These are phyloP conservation scores for Plasmodium berghei DNA, from an alignment of 169 alveolate species.

Conservation along the genomic window DNA sequence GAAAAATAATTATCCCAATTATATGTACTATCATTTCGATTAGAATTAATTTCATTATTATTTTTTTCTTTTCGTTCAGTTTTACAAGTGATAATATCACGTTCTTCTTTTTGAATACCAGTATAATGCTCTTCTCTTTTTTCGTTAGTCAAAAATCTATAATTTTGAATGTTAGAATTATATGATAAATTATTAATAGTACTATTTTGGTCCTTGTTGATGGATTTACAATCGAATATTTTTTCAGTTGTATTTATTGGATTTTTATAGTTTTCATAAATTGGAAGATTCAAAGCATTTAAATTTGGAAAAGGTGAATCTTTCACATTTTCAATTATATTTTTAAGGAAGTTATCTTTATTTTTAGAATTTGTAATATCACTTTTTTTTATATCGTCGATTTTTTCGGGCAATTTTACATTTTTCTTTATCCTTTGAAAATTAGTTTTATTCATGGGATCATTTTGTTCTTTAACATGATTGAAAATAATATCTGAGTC, in stretches of 20 bases:
- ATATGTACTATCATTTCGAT: not conserved
- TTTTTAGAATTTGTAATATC: not conserved
- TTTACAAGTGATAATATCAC: not conserved
- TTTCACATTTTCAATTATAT: conserved; percentile 26
- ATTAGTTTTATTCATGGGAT: not conserved
- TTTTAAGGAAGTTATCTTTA: conserved; percentile 8
- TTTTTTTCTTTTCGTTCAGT: not conserved
- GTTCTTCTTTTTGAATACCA: not conserved
- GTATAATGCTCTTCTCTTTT: not conserved
- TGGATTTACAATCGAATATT: not conserved
- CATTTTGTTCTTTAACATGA: not conserved
- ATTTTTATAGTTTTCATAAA: not conserved
- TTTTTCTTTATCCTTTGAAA: not conserved
- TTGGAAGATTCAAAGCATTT: conserved; percentile 23
- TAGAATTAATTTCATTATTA: not conserved
- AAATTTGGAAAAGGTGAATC: not conserved
- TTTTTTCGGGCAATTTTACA: not conserved
- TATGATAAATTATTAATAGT: conserved; percentile 9
- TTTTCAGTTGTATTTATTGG: conserved; percentile 1
- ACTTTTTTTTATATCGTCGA: not conserved
- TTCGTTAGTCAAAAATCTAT: not conserved
- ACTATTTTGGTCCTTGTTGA: conserved; percentile 2
- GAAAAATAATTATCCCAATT: conserved; percentile 69
- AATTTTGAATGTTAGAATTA: conserved; percentile 1
- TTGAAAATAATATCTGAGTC: no score